Evolutionary conservation across 306 rosid genomes (phyloP).

Genomic region (Vigna unguiculata): DNA sequence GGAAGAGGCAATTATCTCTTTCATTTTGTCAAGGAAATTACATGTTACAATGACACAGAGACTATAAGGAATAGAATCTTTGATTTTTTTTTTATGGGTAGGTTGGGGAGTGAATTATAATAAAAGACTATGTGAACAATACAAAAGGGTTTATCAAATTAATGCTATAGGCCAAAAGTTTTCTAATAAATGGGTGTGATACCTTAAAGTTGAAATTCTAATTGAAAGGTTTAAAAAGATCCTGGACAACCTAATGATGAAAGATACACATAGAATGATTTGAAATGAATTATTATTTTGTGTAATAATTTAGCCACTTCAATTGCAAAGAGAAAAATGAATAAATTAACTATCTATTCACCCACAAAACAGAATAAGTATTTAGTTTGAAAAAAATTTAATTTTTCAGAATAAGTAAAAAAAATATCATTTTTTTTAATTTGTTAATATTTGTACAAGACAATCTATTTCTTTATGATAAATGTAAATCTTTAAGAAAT

Average conservation of each 20-base stretch:
- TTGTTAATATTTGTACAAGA: not conserved
- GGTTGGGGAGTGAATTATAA: conserved; percentile 17
- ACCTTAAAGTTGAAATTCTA: conserved; percentile 37
- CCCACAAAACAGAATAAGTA: not conserved
- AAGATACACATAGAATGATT: conserved; percentile 17
- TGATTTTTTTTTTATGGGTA: not conserved
- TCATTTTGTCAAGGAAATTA: conserved; percentile 18
- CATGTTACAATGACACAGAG: not conserved
- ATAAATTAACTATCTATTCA: not conserved
- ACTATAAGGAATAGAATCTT: conserved; percentile 22
- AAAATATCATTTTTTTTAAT: not conserved
- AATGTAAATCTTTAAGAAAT: not conserved
- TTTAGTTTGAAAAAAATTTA: not conserved
- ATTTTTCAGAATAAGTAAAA: not conserved
- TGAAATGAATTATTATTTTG: conserved; percentile 21
- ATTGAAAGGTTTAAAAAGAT: conserved; percentile 34
- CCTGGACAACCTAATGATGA: conserved; percentile 9
- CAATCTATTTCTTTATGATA: not conserved
- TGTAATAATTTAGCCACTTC: conserved; percentile 35
- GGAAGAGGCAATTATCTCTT: conserved; percentile 33
- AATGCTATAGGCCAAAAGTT: conserved; percentile 18
- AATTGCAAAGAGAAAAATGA: conserved; percentile 24
- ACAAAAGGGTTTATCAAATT: conserved; percentile 18
- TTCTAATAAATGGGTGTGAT: not conserved
- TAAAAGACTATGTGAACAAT: conserved; percentile 6